Evolutionary conservation across 805 yeast species (phyloP), one percentile per base, ranked within the genome.

Genomic region (Candida coquimbonensis): DNA sequence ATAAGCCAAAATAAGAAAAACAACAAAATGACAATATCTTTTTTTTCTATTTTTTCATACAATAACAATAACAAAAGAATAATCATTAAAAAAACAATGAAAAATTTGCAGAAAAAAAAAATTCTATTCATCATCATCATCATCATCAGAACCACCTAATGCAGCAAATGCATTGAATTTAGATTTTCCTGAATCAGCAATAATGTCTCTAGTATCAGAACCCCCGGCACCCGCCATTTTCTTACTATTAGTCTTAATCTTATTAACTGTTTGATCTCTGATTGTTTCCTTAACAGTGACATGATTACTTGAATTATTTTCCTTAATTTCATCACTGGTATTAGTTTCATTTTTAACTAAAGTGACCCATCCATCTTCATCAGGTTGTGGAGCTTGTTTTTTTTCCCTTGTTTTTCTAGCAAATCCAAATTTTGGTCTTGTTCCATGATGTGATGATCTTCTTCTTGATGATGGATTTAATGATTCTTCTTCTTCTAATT

Each of bases 301-400:
- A 21, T 21, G 5, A 21, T 21, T 21, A 21, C 7, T 21, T 21
- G 24, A 21, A 21, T 21, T 21, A 21, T 21, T 59, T 50, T 74
- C 77, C 57, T 67, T 60, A 43, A 66, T 78, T 16, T 72, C 78
- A 47, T 67, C 65, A 54, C 78, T 79, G 48, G 76, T 72, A 13
- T 74, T 67, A 42, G 57, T 63, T 50, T 63, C 62, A 29, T 54
- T 53, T 48, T 70, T 70, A 55, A 68, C 73, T 51, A 75, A 66
- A 21, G 91, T 82, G 47, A 84, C 84, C 91, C 93, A 86, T 39
- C 95, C 95, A 51, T 86, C 91, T 47, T 81, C 84, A 60, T 85
- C 95, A 33, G 82, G 75, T 49, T 69, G 73, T 48, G 69, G 69
- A 40, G 71, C 68, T 25, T 51, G 53, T 16, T 47, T 49, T 39